Evolutionary conservation across 2,329 filamentous ascomycete genomes (phyloP).

Genomic region (Neonectria faginata): DNA sequence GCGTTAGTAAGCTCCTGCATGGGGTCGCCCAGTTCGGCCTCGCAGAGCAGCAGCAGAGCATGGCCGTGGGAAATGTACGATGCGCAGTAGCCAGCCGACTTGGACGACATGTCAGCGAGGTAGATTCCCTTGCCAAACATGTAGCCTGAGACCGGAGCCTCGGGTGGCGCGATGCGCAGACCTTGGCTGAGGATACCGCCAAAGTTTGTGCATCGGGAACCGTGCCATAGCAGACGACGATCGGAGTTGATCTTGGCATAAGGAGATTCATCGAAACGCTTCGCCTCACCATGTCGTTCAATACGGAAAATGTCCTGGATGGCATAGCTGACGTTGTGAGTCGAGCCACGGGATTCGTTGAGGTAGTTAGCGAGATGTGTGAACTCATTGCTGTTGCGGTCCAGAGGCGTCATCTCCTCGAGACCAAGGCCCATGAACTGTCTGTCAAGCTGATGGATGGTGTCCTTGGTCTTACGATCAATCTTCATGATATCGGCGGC

Average conservation of each 20-base stretch:
- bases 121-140: slow-evolving; percentile 95
- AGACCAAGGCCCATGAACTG: slow-evolving; percentile 79
- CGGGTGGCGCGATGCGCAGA: slow-evolving; percentile 87
- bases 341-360: slow-evolving; percentile 71
- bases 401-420: slow-evolving; percentile 80
- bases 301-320: slow-evolving; percentile 86
- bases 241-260: slow-evolving; percentile 70
- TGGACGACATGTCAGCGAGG: slow-evolving; percentile 85
- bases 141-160: slow-evolving; percentile 83
- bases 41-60: slow-evolving; percentile 83
- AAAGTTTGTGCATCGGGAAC: slow-evolving; percentile 84
- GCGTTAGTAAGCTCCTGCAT: slow-evolving; percentile 71
- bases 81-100: slow-evolving; percentile 83
- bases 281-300: slow-evolving; percentile 77
- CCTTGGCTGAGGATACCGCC: slow-evolving; percentile 90
- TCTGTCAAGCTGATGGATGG: slow-evolving; percentile 74
- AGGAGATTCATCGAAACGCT: slow-evolving; percentile 71
- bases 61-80: slow-evolving; percentile 71
- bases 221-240: slow-evolving; percentile 87
- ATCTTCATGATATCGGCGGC: slow-evolving; percentile 81
- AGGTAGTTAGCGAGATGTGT: slow-evolving; percentile 74
- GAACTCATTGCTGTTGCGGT: slow-evolving; percentile 71
- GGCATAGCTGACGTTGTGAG: slow-evolving; percentile 70
- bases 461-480: slow-evolving; percentile 60
- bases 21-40: slow-evolving; percentile 80